Base-by-base conservation (phyloP, 768 basidiomycete species). In the Lactarius quietus region DNA sequence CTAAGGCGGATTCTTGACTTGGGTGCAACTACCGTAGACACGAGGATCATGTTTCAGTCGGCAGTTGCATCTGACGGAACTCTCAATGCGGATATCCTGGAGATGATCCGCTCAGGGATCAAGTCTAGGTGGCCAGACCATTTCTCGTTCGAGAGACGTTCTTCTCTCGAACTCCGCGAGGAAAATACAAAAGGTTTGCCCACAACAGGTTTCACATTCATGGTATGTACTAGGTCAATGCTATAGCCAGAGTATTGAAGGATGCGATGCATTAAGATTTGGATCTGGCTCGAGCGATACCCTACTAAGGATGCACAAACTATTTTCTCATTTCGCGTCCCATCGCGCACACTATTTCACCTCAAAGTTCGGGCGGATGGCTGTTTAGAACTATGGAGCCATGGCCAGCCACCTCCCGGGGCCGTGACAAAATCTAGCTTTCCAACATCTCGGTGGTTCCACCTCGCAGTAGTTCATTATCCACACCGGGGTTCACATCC, bases 91-190 rank as follows among this genome's bases (percentile, higher is more conserved):
- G 89, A 90, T 55, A 80, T 90, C 39, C 73, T 93, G 53, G 90
- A 91, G 52, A 75, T 92, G 31, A 80, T 93, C 60, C 83, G 88
- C 8, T 80, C 82, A 54, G 86, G 84, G 3, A 86, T 90, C 81
- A 88, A 84, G 73, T 85, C 86, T 43, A 82, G 85, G 38, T 93
- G 92, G 92, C 85, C 89, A 0, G 83, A 86, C 62, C 92, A 93
- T 72, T 83, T 94, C 65, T 89, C 85, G 3, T 76, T 93, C 70
- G 85, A 86, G 72, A 81, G 81, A 2, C 73, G 77, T 6, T 83
- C 88, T 3, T 76, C 82, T 10, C 68, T 92, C 7, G 76, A 79
- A 4, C 72, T 87, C 36, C 74, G 76, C 1, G 82, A 85, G 53
- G 76, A 79, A n/a, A 76, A 74, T n/a, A 72, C 74, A 39, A 82